Conservation (phyloP, 1,284 basidiomycete genomes). For the Violaceomyces palustris region DNA sequence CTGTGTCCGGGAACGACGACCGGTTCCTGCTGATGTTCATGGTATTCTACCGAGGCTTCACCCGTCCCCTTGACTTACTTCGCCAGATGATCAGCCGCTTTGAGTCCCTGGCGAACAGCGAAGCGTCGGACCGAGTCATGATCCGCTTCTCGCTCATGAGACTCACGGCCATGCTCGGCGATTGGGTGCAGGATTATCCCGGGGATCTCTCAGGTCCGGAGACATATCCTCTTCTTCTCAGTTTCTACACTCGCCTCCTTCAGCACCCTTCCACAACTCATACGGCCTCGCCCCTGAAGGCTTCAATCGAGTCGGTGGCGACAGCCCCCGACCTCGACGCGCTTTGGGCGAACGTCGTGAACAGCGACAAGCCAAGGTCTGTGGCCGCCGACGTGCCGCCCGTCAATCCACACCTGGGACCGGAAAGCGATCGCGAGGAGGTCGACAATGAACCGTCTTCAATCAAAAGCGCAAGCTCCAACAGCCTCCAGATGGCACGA, state of each 20-base stretch:
- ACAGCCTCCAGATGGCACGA: too few relatives aligned
- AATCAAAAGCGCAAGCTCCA: too few relatives aligned
- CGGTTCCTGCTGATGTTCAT: conserved; percentile 42
- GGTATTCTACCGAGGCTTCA: conserved; percentile 47
- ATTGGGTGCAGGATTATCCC: conserved; percentile 47
- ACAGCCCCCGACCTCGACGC: conserved; percentile 35
- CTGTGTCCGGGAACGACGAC: conserved; percentile 38
- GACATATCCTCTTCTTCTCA: conserved; percentile 25
- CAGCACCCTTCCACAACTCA: conserved; percentile 31
- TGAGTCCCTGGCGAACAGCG: conserved; percentile 28
- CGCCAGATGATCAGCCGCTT: conserved; percentile 34
- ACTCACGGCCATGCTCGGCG: conserved; percentile 38
- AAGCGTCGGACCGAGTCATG: conserved; percentile 28
- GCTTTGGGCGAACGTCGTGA: conserved; percentile 36
- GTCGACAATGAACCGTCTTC: too few relatives aligned
- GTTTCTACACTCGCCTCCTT: conserved; percentile 27
- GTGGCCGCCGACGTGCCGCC: conserved; percentile 15
- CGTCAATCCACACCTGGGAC: conserved; percentile 1
- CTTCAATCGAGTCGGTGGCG: conserved; percentile 22
- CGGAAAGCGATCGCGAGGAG: background rate
- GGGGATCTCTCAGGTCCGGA: conserved; percentile 41
- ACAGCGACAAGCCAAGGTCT: conserved; percentile 24
- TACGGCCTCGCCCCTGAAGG: conserved; percentile 23
- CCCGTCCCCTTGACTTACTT: conserved; percentile 38
- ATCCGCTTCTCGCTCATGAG: conserved; percentile 41